phyloP scores from a whole-genome alignment of 192 early-diverging fungal species.

The Coemansia sp. region DNA sequence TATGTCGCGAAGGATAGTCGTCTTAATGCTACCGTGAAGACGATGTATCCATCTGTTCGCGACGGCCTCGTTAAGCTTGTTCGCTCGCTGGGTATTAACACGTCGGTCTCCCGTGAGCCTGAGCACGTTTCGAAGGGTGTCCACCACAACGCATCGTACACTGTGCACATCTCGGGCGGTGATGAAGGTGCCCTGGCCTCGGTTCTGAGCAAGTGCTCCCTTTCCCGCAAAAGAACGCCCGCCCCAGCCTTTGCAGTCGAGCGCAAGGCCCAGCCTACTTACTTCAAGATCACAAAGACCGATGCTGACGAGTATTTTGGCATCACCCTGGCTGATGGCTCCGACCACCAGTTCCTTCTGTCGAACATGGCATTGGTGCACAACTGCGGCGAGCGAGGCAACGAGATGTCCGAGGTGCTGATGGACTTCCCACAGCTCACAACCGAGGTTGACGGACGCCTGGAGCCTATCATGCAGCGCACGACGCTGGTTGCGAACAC shows the following conservation, averaged over 20 bases:
- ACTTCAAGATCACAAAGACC: neutral
- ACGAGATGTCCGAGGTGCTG: constrained; percentile 99
- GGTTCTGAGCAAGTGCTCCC: neutral
- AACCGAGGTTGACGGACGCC: constrained; percentile 88
- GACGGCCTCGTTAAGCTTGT: constrained; percentile 8
- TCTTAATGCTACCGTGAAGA: neutral
- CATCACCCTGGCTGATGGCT: constrained; percentile 18
- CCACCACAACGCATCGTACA: neutral
- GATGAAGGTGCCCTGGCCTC: neutral
- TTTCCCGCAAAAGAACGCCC: neutral
- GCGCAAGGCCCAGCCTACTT: neutral
- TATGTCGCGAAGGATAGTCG: neutral
- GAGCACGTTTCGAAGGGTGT: neutral
- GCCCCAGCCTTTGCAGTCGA: neutral
- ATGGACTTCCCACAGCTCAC: constrained; percentile 99
- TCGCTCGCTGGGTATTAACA: constrained; percentile 17
- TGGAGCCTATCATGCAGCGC: constrained; percentile 99
- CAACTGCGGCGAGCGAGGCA: constrained; percentile 90
- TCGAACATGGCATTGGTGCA: constrained; percentile 51
- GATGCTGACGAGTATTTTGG: constrained; percentile 34
- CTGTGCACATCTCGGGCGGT: constrained; percentile 1
- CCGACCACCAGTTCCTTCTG: constrained; percentile 56
- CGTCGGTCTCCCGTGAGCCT: neutral
- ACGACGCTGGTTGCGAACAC: constrained; percentile 99
- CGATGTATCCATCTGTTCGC: neutral